phyloP scores from a whole-genome alignment of 2,329 filamentous ascomycete species.

The Neoscytalidium dimidiatum region DNA sequence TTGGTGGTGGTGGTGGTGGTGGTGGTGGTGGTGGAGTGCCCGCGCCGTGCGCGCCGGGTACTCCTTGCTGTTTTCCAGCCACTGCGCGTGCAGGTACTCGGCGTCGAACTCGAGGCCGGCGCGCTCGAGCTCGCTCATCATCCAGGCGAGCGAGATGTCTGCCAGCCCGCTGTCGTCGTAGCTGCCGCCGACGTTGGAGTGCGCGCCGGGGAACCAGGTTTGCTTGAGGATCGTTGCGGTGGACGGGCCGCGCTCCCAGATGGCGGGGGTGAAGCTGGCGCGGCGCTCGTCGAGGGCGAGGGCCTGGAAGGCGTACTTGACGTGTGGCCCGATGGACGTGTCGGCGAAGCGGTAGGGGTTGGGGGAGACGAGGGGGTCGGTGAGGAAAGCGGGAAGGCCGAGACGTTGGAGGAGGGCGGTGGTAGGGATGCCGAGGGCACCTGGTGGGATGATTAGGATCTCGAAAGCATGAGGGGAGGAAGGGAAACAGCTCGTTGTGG shows the following conservation, averaged over 20 bases:
- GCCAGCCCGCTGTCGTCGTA: constrained; percentile 51
- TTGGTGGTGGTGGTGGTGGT: not conserved
- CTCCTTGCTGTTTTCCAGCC: not conserved
- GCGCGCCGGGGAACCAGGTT: constrained; percentile 51
- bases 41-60: not conserved
- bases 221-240: constrained; percentile 37
- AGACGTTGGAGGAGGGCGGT: constrained; percentile 35
- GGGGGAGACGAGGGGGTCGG: constrained; percentile 18
- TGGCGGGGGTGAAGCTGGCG: constrained; percentile 55
- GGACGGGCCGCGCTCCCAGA: constrained; percentile 51
- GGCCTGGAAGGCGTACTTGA: constrained; percentile 62
- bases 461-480: not conserved
- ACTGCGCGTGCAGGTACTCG: constrained; percentile 38
- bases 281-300: constrained; percentile 61
- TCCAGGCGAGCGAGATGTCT: constrained; percentile 58
- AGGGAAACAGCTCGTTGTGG: not conserved
- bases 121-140: constrained; percentile 53
- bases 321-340: constrained; percentile 45
- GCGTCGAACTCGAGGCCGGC: constrained; percentile 50
- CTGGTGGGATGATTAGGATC: not conserved
- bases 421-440: constrained; percentile 47
- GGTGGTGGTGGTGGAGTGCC: not conserved
- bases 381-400: constrained; percentile 39
- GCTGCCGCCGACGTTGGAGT: constrained; percentile 51
- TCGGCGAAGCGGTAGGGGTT: constrained; percentile 39